Percentiles rank a stretch among this genome's conserved stretches.
These are phyloP conservation scores for Diplodia scrobiculata DNA, from an alignment of 2,329 filamentous ascomycete genomes.

Conservation along the genomic window DNA sequence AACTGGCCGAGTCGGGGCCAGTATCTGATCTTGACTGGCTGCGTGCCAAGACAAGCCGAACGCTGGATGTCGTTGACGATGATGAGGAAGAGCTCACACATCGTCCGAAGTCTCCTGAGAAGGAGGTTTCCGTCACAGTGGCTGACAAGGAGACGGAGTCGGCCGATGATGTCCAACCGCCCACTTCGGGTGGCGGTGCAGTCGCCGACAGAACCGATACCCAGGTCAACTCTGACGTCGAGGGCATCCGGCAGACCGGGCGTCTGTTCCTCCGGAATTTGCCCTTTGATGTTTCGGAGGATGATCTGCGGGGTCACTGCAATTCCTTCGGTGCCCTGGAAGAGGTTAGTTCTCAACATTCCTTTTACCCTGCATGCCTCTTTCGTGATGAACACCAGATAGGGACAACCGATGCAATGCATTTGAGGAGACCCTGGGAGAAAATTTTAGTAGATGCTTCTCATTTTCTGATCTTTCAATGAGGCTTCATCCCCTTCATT, in stretches of 20 bases:
- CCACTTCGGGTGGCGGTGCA: slow-evolving; percentile 31
- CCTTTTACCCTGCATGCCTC: slow-evolving; percentile 30
- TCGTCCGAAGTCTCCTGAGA: slow-evolving; percentile 26
- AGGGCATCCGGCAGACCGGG: slow-evolving; percentile 69
- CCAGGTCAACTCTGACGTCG: slow-evolving; percentile 47
- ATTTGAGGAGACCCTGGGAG: slow-evolving; percentile 89
- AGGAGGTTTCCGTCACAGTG: slow-evolving; percentile 26
- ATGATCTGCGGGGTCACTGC: slow-evolving; percentile 75
- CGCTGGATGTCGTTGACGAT: slow-evolving; percentile 81
- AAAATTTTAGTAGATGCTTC: slow-evolving; percentile 99
- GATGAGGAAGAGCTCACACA: slow-evolving; percentile 53
- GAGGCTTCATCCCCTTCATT: neutral
- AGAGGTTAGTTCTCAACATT: slow-evolving; percentile 67
- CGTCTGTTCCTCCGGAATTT: slow-evolving; percentile 89
- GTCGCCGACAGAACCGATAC: slow-evolving; percentile 47
- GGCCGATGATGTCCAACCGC: slow-evolving; percentile 28
- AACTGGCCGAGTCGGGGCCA: slow-evolving; percentile 37
- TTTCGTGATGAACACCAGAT: slow-evolving; percentile 94
- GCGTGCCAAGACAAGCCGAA: slow-evolving; percentile 79
- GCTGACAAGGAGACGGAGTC: slow-evolving; percentile 20
- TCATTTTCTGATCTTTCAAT: slow-evolving; percentile 68
- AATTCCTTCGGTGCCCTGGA: slow-evolving; percentile 71
- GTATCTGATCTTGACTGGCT: slow-evolving; percentile 88
- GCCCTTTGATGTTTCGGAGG: slow-evolving; percentile 74
- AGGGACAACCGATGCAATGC: slow-evolving; percentile 99